Base-by-base conservation (phyloP, 2,329 filamentous ascomycete species). In the Exserohilum rostratum region DNA sequence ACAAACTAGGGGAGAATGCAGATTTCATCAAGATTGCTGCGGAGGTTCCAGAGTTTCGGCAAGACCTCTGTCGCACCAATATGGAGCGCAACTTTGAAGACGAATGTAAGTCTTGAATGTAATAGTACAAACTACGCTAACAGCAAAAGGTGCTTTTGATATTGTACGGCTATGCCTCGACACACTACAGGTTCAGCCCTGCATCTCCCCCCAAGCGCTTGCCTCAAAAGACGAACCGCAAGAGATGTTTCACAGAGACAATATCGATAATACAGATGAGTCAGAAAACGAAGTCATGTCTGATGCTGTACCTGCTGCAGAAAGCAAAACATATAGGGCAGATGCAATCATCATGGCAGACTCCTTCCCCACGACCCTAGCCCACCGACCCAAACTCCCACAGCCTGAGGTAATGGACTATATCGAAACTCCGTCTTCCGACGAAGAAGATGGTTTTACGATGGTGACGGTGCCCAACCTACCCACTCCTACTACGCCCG, bases 51-150 rank as follows among this genome's bases (percentile, higher is more conserved):
- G 64, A 67, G 5, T 80, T 80, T 58, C 70, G 76, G 35, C 71
- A 73, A 43, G 77, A 77, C 31, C 68, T 81, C 15, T 77, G 73
- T 53, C 67, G 67, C 42, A 73, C 70, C 3, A 76, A 72, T 51
- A 69, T 72, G 58, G 56, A 72, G 31, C 65, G 77, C 11, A 64
- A 66, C 15, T 79, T 77, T 46, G 53, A 75, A 45, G 73, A 79
- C 51, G 76, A 78, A 17, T 74, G 77, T 77, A 64, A 71, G 73
- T 71, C 13, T 18, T 15, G 15, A 5, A 2, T 2, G 22, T 9
- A 10, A 15, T 12, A 13, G 7, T n/a, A n/a, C 6, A 7, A 35
- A n/a, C 22, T 12, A 17, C 6, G 29, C 55, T 62, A 45, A 62
- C 20, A 7, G 15, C 9, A 30, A 7, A 22, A 64, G 61, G 61